These are phyloP conservation scores for Salvia sclarea DNA, from an alignment of 305 asterid species.

Conservation along the genomic window DNA sequence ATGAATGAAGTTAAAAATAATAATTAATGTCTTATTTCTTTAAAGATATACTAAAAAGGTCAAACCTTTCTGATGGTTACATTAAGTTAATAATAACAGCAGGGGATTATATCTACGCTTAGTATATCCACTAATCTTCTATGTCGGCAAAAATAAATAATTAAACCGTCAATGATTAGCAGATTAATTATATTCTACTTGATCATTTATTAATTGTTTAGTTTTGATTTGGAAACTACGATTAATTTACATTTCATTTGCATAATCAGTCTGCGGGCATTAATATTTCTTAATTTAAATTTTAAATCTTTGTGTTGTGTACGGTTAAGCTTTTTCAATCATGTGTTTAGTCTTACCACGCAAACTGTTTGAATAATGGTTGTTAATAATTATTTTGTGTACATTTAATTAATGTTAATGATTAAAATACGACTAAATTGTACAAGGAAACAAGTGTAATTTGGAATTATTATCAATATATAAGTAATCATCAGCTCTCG, in stretches of 20 bases:
- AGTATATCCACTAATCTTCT: neutral
- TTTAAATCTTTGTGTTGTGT: neutral
- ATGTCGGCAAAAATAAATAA: conserved; percentile 32
- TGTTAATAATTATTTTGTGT: neutral
- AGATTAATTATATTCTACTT: neutral
- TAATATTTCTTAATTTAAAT: neutral
- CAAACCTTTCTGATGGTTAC: conserved; percentile 32
- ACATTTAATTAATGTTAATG: neutral
- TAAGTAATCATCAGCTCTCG: neutral
- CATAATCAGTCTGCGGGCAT: neutral
- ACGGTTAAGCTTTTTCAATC: conserved; percentile 15
- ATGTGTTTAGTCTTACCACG: conserved; percentile 13
- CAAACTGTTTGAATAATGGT: neutral
- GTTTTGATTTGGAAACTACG: neutral
- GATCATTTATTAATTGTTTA: neutral
- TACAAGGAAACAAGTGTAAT: neutral
- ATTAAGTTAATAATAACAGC: conserved; percentile 2
- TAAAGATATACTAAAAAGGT: neutral
- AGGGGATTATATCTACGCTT: conserved; percentile 5
- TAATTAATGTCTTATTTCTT: neutral
- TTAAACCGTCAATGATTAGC: conserved; percentile 25
- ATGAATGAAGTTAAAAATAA: neutral
- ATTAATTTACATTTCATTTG: conserved; percentile 8
- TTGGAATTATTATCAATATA: neutral
- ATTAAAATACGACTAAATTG: neutral